Base-by-base conservation (phyloP, 495 filamentous ascomycete genomes). In the Aspergillus bridgeri region DNA sequence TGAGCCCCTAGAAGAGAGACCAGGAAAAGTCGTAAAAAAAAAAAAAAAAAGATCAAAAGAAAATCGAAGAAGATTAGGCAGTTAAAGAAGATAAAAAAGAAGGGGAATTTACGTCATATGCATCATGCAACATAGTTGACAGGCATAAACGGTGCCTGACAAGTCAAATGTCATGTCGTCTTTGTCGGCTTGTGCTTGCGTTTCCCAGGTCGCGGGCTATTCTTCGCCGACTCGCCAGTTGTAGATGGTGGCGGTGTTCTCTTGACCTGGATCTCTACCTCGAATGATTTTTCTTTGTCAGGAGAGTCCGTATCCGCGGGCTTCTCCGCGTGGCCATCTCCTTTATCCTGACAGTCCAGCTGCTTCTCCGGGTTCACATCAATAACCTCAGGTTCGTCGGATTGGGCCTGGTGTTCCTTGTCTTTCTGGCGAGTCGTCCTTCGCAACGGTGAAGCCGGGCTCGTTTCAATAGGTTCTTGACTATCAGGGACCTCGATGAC, bases 401-500 rank as follows among this genome's bases (percentile, higher is more conserved):
- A 2, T 38, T 38, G 33, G 11, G 33, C 33, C 8, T 38, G 33
- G 11, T 38, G 13, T 15, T 15, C 33, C 42, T 51, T 6, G 18
- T 57, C 15, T 42, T 33, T 19, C 27, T 43, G 13, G 6, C 21
- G 15, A 20, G 33, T 5, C 18, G 51, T 42, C 2, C 17, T 38
- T 13, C 33, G 33, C 33, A 38, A 23, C 7, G 22, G 55, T 6
- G 27, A 21, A 6, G 25, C 18, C n/a, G 43, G 42, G 6, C 33
- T 9, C 22, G 20, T 42, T 6, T 23, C 13, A 15, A 46, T n/a
- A 27, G 25, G 60, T 23, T 72, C 66, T 59, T 74, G 72, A 22
- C 70, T 76, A 33, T 71, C 69, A 2, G 72, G 74, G n/a, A 75
- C 65, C 22, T 69, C 64, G 42, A 71, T 22, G 0, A 70, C 55